Evolutionary conservation across 192 early-diverging fungal genomes (phyloP).

Genomic region (Jimgerdemannia lactiflua): DNA sequence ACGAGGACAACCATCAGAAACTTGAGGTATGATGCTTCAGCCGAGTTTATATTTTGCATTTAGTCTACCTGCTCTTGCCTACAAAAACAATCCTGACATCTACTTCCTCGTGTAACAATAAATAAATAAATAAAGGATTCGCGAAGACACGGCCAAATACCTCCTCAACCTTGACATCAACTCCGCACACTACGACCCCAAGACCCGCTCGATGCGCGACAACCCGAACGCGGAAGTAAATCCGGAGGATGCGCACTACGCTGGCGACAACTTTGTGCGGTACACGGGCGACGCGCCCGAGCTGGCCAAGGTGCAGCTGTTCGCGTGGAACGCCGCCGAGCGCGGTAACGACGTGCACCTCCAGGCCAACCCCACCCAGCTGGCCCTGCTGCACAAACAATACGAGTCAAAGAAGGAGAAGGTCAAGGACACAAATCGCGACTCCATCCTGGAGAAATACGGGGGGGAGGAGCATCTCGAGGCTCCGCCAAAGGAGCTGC

Average conservation of each 20-base stretch:
- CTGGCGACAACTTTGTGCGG: constrained; percentile 93
- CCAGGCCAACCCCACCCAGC: constrained; percentile 96
- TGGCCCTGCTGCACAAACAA: constrained; percentile 86
- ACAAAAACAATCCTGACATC: no score
- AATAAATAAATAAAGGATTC: no score
- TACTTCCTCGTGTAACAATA: no score
- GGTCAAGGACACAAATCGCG: constrained; percentile 68
- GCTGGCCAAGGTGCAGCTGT: constrained; percentile 81
- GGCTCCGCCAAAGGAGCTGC: constrained; percentile 82
- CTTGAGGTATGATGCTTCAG: constrained; percentile 64
- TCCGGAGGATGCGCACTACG: constrained; percentile 50
- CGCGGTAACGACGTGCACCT: constrained; percentile 83
- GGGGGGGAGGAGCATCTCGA: constrained; percentile 95
- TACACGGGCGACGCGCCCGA: constrained; percentile 85
- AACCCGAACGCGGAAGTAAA: constrained; percentile 79
- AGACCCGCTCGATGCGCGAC: constrained; percentile 98
- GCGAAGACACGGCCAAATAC: constrained; percentile 99
- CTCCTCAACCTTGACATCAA: constrained; percentile 92
- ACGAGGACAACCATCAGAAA: constrained; percentile 94
- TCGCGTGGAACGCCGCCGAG: constrained; percentile 92
- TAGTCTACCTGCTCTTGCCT: no score
- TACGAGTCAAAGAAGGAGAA: constrained; percentile 80
- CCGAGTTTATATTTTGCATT: neutral
- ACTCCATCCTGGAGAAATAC: constrained; percentile 82
- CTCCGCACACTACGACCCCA: constrained; percentile 98